Base-by-base conservation (phyloP, 805 yeast species). In the Candida sphagnicola region DNA sequence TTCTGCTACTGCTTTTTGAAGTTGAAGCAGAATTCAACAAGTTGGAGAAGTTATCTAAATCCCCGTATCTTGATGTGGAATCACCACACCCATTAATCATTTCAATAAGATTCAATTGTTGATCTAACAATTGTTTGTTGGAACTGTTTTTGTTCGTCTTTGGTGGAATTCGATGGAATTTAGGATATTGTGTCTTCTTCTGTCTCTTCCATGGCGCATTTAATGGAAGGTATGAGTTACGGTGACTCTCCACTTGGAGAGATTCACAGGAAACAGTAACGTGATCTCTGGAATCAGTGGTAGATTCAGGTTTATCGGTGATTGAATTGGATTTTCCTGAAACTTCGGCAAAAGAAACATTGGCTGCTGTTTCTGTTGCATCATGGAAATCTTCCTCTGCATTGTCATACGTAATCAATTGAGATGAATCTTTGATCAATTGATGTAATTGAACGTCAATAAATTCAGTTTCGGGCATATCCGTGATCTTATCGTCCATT, bases 1-100 rank as follows among this genome's bases (percentile, higher is more conserved):
- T 18, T n/a, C 33, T 25, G 13, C 34, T 33, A 13, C 18, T 33
- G 15, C 17, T 16, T 18, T 35, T 25, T 19, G 33, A 35, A n/a
- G 39, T 25, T 13, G 18, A 23, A 19, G 25, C 19, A 23, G 39
- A 16, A n/a, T 31, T 17, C 35, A 31, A 18, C 25, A 16, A 16
- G n/a, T 18, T 16, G 10, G 18, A 18, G 26, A 31, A 31, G 11
- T 16, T 31, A 21, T 31, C 35, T 13, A 31, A 19, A 21, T 31
- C 35, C 8, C 35, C 35, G 21, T 16, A 31, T n/a, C 35, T 11
- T 18, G 35, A 31, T 17, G 15, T 8, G 8, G 35, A 10, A 18
- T 10, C 25, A 8, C 25, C 35, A 31, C 18, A 30, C 8, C 33
- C 33, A 15, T 8, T 10, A n/a, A 30, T n/a, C 12, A 18, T 16